These are phyloP conservation scores for Hanseniaspora hatyaiensis DNA, from an alignment of 805 yeast genomes.

Conservation along the genomic window DNA sequence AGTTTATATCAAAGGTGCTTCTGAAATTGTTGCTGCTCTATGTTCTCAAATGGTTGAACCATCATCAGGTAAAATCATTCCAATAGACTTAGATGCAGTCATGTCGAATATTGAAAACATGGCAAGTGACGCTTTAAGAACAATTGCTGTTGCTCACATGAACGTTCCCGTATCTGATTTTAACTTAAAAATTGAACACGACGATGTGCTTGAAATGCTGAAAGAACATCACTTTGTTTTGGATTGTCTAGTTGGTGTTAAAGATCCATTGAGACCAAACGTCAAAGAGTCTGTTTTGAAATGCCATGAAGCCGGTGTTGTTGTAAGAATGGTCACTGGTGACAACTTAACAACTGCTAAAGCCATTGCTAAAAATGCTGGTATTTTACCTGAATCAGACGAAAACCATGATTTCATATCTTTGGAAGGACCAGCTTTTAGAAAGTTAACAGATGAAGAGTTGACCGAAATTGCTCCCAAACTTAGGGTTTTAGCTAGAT, in stretches of 20 bases:
- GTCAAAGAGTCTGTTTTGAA: conserved; percentile 79
- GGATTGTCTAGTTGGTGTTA: conserved; percentile 78
- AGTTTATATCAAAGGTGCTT: conserved; percentile 81
- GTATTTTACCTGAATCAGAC: conserved; percentile 37
- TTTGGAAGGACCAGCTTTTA: conserved; percentile 89
- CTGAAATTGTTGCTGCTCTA: conserved; percentile 64
- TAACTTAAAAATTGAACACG: neutral
- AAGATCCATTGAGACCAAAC: conserved; percentile 86
- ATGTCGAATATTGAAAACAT: conserved; percentile 37
- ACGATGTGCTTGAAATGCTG: conserved; percentile 12
- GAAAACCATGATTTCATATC: conserved; percentile 46
- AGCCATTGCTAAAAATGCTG: conserved; percentile 80
- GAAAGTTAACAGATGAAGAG: conserved; percentile 50
- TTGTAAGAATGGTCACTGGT: conserved; percentile 97
- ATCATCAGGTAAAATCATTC: conserved; percentile 26
- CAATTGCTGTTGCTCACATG: conserved; percentile 75
- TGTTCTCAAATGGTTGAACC: conserved; percentile 36
- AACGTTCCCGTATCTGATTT: conserved; percentile 36
- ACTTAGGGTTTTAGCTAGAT: conserved; percentile 77
- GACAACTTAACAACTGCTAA: conserved; percentile 85
- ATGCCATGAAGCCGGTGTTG: conserved; percentile 84
- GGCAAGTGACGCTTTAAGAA: conserved; percentile 74
- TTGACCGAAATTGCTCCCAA: conserved; percentile 54
- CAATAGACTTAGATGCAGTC: conserved; percentile 21
- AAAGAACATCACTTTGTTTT: conserved; percentile 32